Evolutionary conservation across 345 rosid species (phyloP), one percentile per base, ranked within the genome.

Genomic region (Bruguiera sexangula): DNA sequence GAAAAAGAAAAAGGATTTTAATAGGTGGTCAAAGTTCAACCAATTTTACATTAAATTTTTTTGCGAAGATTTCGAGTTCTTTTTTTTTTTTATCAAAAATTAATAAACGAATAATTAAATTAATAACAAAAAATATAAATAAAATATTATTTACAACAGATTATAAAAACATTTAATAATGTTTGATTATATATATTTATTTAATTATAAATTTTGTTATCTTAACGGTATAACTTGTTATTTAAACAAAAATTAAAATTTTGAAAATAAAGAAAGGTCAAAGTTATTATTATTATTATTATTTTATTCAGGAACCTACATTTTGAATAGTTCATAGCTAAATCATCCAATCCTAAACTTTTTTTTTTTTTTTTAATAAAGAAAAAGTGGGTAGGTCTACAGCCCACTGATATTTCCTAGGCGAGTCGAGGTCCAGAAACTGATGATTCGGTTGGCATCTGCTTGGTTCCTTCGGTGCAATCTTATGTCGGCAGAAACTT

Each of bases 371-470:
- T 27, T 27, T 27, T 27, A 27, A 27, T 27, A 27, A 34, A 34
- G 37, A 1, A 7, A 34, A 7, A 34, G 8, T 53, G 58, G 26
- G 19, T 8, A 54, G 27, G 58, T n/a, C 58, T 24, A 11, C 15
- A 8, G 13, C 27, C 9, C 21, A 8, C 1, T 4, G 58, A 21
- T 8, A 21, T 54, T 54, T 54, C 46, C 46, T 9, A 37, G 13
- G 15, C 0, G 46, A 10, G 15, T 37, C 16, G 62, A 36, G 9
- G 30, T 20, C 29, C 54, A 65, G 63, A 59, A 36, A 55, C 53
- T 39, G 60, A 58, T 32, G 71, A 66, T 20, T 21, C 29, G 0
- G 3, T 21, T 54, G 6, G 39, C 60, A 71, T 63, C 36, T 68
- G 22, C 50, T 29, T 62, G 50, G 68, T n/a, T 53, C 24, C 62